A percentile compares a stretch with the other conserved stretches of the same genome.
Evolutionary conservation across 2,329 filamentous ascomycete genomes (phyloP).

Genomic region (Annulohypoxylon truncatum): DNA sequence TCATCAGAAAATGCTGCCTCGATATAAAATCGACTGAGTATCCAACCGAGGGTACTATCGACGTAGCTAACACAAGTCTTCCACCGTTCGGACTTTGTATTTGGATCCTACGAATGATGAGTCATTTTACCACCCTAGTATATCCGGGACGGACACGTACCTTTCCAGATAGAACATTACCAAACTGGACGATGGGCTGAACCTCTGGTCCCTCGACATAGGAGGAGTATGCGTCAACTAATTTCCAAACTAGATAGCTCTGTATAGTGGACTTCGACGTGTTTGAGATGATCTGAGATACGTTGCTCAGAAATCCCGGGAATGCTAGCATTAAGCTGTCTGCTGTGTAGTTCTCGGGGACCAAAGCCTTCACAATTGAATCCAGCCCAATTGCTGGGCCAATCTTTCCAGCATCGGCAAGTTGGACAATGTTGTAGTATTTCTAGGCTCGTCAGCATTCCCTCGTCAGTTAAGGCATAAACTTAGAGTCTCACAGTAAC

Average conservation of each 20-base stretch:
- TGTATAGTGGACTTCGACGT: constrained; percentile 67
- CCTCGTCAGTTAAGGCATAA: not conserved
- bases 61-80: constrained; percentile 70
- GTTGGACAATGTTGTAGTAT: constrained; percentile 72
- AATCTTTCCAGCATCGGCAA: constrained; percentile 66
- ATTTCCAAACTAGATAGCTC: constrained; percentile 73
- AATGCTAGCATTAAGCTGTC: constrained; percentile 69
- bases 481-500: constrained; percentile 59
- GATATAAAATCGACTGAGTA: constrained; percentile 77
- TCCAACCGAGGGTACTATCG: constrained; percentile 72
- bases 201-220: constrained; percentile 70
- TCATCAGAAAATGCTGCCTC: constrained; percentile 74
- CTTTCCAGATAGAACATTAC: constrained; percentile 70
- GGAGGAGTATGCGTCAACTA: constrained; percentile 63
- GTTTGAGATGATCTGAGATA: constrained; percentile 66
- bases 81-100: constrained; percentile 73
- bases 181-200: constrained; percentile 69
- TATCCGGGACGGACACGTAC: constrained; percentile 42
- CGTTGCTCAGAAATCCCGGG: constrained; percentile 68
- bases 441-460: constrained; percentile 54
- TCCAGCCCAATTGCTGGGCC: constrained; percentile 67
- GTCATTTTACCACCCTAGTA: not conserved
- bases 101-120: constrained; percentile 59
- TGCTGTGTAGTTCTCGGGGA: constrained; percentile 61
- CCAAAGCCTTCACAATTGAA: constrained; percentile 63